phyloP scores from a whole-genome alignment of 1,284 basidiomycete species.

The Cryptococcus neoformans region DNA sequence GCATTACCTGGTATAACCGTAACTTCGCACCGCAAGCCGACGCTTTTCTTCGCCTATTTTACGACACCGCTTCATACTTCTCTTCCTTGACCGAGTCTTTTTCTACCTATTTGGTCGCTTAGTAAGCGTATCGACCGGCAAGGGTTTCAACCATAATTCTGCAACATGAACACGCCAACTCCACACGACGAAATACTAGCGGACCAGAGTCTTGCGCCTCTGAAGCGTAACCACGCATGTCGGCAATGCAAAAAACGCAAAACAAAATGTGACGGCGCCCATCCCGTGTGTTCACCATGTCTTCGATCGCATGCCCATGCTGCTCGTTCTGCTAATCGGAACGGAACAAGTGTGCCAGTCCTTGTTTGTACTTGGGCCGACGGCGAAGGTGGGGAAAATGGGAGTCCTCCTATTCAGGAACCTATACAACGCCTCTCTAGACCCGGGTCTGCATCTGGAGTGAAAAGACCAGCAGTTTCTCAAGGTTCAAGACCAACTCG shows the following conservation, averaged over 20 bases:
- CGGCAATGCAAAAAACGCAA: conserved; percentile 47
- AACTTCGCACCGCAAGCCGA: too few relatives aligned
- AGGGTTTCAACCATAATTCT: too few relatives aligned
- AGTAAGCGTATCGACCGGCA: too few relatives aligned
- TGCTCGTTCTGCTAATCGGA: conserved; percentile 37
- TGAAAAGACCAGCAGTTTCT: conserved; percentile 5
- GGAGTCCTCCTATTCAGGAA: conserved; percentile 2
- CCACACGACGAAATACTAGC: conserved; percentile 32
- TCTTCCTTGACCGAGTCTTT: too few relatives aligned
- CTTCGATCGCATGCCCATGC: conserved; percentile 45
- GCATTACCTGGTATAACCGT: too few relatives aligned
- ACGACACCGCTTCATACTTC: too few relatives aligned
- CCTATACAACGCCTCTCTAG: background rate
- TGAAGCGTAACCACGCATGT: conserved; percentile 47
- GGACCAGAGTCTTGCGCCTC: conserved; percentile 41
- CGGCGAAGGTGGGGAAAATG: conserved; percentile 14
- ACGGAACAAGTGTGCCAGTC: conserved; percentile 23
- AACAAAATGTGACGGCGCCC: conserved; percentile 41
- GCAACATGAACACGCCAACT: background rate
- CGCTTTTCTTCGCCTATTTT: too few relatives aligned
- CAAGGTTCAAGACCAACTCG: conserved; percentile 18
- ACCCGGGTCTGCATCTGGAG: conserved; percentile 3
- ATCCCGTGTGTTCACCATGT: conserved; percentile 41
- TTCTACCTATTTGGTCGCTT: too few relatives aligned
- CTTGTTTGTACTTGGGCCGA: conserved; percentile 40